Conservation (phyloP, 805 yeast species). For the Candida maris region DNA sequence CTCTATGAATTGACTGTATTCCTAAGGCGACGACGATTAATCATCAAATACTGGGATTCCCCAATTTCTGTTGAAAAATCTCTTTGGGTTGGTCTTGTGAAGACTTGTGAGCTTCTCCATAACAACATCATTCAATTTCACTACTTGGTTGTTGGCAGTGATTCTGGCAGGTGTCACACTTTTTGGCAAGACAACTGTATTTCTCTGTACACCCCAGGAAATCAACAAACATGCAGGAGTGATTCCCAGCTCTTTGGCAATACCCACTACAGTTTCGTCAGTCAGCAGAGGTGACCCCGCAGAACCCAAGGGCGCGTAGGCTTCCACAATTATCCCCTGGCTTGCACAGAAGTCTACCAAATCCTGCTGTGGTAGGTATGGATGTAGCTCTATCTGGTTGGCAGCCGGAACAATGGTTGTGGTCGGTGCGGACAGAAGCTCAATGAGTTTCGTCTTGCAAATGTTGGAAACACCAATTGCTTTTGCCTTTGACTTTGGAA, state of each 20-base stretch:
- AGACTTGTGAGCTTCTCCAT: conserved; percentile 19
- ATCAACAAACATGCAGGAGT: conserved; percentile 50
- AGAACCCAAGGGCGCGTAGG: conserved; percentile 77
- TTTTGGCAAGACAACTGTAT: conserved; percentile 51
- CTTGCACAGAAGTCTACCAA: conserved; percentile 48
- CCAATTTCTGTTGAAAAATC: conserved; percentile 19
- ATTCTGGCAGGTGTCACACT: conserved; percentile 44
- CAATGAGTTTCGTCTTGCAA: conserved; percentile 48
- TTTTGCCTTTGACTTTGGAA: conserved; percentile 47
- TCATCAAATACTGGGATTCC: conserved; percentile 22
- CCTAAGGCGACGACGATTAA: conserved; percentile 1
- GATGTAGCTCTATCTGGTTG: conserved; percentile 12
- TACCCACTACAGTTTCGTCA: conserved; percentile 38
- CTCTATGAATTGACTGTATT: no score
- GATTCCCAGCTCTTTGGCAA: conserved; percentile 42
- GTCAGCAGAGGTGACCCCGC: conserved; percentile 48
- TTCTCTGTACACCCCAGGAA: conserved; percentile 59
- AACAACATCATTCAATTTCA: conserved; percentile 34
- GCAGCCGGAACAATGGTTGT: conserved; percentile 52
- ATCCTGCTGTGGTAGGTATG: conserved; percentile 41
- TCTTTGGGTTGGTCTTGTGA: conserved; percentile 11
- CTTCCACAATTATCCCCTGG: conserved; percentile 58
- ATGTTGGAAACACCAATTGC: conserved; percentile 79
- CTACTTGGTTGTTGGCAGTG: conserved; percentile 34
- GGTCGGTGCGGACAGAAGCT: conserved; percentile 45